These are phyloP conservation scores for Plasmopara viticola DNA, from an alignment of 352 stramenopile genomes.

Conservation along the genomic window DNA sequence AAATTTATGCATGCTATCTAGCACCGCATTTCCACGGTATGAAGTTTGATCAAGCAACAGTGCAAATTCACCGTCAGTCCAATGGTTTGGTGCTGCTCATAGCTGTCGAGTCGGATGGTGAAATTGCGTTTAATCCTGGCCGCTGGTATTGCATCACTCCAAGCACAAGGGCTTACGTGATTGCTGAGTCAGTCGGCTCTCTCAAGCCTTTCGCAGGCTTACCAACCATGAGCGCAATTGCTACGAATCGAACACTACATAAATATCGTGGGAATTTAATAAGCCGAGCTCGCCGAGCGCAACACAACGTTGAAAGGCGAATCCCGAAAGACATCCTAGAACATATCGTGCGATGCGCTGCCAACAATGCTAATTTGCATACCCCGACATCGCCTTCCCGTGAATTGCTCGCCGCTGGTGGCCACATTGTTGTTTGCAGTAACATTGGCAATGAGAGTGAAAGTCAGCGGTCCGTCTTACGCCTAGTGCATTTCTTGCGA, in stretches of 20 bases:
- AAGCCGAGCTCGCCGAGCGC: conserved; percentile 41
- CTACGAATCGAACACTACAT: conserved; percentile 28
- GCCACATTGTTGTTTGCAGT: conserved; percentile 81
- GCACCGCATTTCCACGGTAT: conserved; percentile 50
- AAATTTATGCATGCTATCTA: conserved; percentile 74
- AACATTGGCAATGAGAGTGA: conserved; percentile 59
- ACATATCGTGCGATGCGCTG: conserved; percentile 44
- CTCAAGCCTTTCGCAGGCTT: conserved; percentile 38
- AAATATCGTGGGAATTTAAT: conserved; percentile 43
- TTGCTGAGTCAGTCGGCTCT: conserved; percentile 60
- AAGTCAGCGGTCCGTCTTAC: conserved; percentile 48
- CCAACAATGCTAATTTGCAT: conserved; percentile 24
- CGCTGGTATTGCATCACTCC: conserved; percentile 43
- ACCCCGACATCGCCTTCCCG: conserved; percentile 35
- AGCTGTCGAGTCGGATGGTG: conserved; percentile 54
- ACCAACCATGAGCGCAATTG: conserved; percentile 21
- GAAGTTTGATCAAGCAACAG: conserved; percentile 68
- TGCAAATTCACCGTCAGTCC: conserved; percentile 65
- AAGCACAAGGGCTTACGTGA: conserved; percentile 64
- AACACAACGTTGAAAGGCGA: conserved; percentile 66
- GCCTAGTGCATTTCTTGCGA: conserved; percentile 70
- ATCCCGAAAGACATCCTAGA: conserved; percentile 56
- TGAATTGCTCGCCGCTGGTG: conserved; percentile 36
- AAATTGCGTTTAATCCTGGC: conserved; percentile 74
- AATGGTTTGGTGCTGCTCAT: conserved; percentile 71